phyloP scores from a whole-genome alignment of 805 yeast species.

The Ogataea saltuana region DNA sequence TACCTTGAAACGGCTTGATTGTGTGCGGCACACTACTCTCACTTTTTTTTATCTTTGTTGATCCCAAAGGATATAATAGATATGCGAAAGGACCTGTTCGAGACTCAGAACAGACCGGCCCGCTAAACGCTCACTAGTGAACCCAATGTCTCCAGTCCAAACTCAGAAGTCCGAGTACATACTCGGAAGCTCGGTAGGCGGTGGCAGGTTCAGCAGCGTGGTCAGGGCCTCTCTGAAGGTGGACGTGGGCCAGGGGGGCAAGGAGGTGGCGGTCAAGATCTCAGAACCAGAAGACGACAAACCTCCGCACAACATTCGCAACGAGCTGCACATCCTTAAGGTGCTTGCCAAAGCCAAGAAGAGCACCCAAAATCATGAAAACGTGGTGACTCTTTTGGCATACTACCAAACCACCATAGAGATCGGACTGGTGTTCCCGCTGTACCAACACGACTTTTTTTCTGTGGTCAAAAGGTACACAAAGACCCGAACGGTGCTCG shows the following conservation, averaged over 20 bases:
- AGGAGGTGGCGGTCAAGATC: conserved; percentile 45
- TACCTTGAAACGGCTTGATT: no score
- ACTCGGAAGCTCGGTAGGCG: conserved; percentile 34
- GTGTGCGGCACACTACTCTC: no score
- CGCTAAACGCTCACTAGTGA: neutral
- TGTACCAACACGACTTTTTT: conserved; percentile 38
- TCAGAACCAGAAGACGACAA: conserved; percentile 50
- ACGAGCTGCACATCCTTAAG: conserved; percentile 44
- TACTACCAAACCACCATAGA: conserved; percentile 32
- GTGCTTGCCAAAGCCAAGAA: conserved; percentile 14
- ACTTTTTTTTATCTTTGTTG: no score
- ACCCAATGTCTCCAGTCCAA: conserved; percentile 1
- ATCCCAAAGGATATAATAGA: no score
- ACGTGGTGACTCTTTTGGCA: conserved; percentile 21
- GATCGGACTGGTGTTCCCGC: conserved; percentile 45
- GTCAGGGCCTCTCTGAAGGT: conserved; percentile 19
- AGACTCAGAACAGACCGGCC: neutral
- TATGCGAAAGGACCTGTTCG: no score
- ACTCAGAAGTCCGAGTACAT: conserved; percentile 20
- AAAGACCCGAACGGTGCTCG: conserved; percentile 31
- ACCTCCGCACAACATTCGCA: conserved; percentile 54
- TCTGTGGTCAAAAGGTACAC: conserved; percentile 36
- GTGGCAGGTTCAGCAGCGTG: conserved; percentile 48
- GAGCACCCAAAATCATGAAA: conserved; percentile 1
- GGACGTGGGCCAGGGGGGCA: conserved; percentile 14